Evolutionary conservation across 441 rosid genomes (phyloP).

Genomic region (Eutrema salsugineum): DNA sequence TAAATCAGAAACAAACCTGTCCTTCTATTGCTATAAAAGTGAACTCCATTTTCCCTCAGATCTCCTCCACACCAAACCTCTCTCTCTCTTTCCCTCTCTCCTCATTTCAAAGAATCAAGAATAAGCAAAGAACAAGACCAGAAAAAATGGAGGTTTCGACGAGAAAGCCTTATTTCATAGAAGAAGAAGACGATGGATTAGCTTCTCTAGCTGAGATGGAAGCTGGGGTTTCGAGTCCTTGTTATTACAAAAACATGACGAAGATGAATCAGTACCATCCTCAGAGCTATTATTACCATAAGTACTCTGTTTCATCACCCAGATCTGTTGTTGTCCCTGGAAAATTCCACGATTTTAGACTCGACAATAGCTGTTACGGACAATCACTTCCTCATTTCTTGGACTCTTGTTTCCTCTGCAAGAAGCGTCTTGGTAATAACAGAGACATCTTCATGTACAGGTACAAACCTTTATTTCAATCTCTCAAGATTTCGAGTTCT

Average conservation of each 20-base stretch:
- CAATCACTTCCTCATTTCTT: slow-evolving; percentile 18
- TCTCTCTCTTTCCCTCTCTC: slow-evolving; percentile 9
- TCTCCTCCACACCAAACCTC: slow-evolving; percentile 18
- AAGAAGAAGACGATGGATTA: slow-evolving; percentile 19
- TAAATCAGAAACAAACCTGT: slow-evolving; percentile 4
- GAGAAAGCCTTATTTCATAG: slow-evolving; percentile 18
- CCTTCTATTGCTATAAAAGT: slow-evolving; percentile 16
- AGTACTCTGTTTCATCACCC: slow-evolving; percentile 18
- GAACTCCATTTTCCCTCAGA: slow-evolving; percentile 3
- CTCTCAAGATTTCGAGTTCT: neutral
- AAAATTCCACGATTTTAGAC: slow-evolving; percentile 18
- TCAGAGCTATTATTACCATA: slow-evolving; percentile 6
- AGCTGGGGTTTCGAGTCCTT: slow-evolving; percentile 21
- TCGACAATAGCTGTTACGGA: slow-evolving; percentile 4
- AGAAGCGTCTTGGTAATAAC: slow-evolving; percentile 21
- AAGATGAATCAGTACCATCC: neutral
- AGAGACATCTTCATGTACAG: slow-evolving; percentile 31
- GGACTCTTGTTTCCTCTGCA: slow-evolving; percentile 22
- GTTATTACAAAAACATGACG: neutral
- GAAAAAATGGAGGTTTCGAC: slow-evolving; percentile 10
- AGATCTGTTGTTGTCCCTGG: slow-evolving; percentile 11
- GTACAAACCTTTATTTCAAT: neutral
- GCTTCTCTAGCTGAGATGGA: slow-evolving; percentile 13
- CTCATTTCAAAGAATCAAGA: neutral
- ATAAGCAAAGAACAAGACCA: neutral